Percentiles rank a stretch among this genome's conserved stretches.
These are phyloP conservation scores for Meyerozyma athensensis DNA, from an alignment of 1,139 yeast species.

Conservation along the genomic window DNA sequence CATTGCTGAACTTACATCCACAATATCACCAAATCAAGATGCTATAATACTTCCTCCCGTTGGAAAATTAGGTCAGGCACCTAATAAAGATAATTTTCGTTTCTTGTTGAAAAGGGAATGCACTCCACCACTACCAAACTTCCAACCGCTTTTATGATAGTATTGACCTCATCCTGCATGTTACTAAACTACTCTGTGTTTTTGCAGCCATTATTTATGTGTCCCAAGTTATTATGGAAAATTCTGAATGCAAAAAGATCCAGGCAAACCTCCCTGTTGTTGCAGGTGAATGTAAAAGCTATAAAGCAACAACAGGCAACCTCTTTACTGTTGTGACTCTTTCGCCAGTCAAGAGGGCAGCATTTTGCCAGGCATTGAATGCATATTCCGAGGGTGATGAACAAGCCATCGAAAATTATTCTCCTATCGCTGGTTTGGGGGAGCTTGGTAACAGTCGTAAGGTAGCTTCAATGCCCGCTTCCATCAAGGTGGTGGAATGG, in stretches of 20 bases:
- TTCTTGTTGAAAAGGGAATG: conserved; percentile 24
- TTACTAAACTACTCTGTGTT: too few relatives aligned
- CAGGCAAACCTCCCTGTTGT: too few relatives aligned
- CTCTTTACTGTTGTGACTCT: too few relatives aligned
- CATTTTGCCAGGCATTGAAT: too few relatives aligned
- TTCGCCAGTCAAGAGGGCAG: too few relatives aligned
- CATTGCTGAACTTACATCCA: conserved; percentile 31
- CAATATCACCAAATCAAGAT: conserved; percentile 22
- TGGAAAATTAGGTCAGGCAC: conserved; percentile 8
- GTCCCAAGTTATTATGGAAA: too few relatives aligned
- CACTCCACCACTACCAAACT: conserved; percentile 24
- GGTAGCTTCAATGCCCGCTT: conserved; percentile 53
- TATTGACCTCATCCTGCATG: too few relatives aligned
- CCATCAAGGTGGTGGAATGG: conserved; percentile 64
- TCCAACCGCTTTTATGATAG: conserved; percentile 31
- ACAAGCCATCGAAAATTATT: background rate
- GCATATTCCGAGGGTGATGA: background rate
- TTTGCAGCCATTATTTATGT: too few relatives aligned
- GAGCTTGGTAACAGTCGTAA: conserved; percentile 18
- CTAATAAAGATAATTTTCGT: conserved; percentile 9
- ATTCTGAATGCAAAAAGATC: too few relatives aligned
- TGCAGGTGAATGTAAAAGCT: too few relatives aligned
- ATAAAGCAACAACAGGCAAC: too few relatives aligned
- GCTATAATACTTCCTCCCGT: conserved; percentile 29
- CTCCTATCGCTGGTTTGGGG: background rate